phyloP scores from a whole-genome alignment of 208 protist species.

The Leishmania aethiopica region DNA sequence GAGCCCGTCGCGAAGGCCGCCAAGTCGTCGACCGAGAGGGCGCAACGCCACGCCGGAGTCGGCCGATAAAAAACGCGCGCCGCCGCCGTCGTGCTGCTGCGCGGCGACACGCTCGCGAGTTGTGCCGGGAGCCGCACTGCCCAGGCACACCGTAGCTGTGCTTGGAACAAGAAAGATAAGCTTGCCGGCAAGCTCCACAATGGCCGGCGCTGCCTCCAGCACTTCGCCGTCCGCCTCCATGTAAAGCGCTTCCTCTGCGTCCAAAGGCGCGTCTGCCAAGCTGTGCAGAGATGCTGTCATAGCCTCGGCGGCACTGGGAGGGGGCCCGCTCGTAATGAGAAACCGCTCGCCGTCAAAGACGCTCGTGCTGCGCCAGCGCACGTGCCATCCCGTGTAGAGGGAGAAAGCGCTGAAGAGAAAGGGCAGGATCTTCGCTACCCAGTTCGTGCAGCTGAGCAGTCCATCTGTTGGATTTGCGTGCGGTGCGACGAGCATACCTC shows the following conservation, averaged over 20 bases:
- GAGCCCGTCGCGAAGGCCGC: background rate
- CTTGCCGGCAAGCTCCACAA: constrained; percentile 63
- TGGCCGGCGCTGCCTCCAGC: constrained; percentile 62
- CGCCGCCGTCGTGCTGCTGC: background rate
- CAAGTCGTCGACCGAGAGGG: background rate
- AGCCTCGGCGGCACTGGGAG: background rate
- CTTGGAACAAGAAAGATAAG: constrained; percentile 56
- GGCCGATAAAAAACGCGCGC: background rate
- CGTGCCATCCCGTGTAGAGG: constrained; percentile 77
- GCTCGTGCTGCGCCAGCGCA: constrained; percentile 63
- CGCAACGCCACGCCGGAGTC: background rate
- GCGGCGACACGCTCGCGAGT: constrained; percentile 17
- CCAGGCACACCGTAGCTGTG: constrained; percentile 19
- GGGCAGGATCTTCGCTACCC: constrained; percentile 49
- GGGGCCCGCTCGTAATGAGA: constrained; percentile 33
- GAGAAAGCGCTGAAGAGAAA: constrained; percentile 54
- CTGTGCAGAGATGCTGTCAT: background rate
- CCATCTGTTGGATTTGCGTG: constrained; percentile 79
- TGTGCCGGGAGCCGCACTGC: constrained; percentile 38
- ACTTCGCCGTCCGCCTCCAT: constrained; percentile 83
- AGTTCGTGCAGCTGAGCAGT: constrained; percentile 74
- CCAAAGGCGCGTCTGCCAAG: background rate
- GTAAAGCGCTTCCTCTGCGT: constrained; percentile 20
- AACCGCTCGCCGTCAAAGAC: constrained; percentile 71
- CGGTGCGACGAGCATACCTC: constrained; percentile 75